Percentiles rank a stretch among this genome's conserved stretches.
Conservation (phyloP, 805 yeast genomes). For the Metschnikowia drakensbergensis region DNA sequence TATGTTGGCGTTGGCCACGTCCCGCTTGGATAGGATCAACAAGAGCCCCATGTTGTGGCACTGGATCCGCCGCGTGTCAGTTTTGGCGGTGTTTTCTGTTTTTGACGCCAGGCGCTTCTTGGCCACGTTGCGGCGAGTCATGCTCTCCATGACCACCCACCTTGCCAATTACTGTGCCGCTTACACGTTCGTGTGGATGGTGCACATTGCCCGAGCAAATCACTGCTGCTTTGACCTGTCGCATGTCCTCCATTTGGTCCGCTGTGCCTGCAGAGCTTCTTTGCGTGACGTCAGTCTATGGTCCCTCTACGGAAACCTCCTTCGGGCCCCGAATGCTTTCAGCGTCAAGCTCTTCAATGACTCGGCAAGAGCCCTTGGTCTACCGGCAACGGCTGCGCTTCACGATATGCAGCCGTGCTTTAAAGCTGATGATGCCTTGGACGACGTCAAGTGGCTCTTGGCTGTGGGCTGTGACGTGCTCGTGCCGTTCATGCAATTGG, state of each 20-base stretch:
- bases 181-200: constrained; percentile 30
- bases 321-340: background rate
- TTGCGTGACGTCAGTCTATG: constrained; percentile 20
- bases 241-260: constrained; percentile 2
- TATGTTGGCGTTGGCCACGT: constrained; percentile 31
- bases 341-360: background rate
- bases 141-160: constrained; percentile 32
- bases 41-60: constrained; percentile 40
- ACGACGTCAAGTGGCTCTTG: constrained; percentile 16
- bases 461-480: constrained; percentile 8
- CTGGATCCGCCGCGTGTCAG: constrained; percentile 20
- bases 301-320: constrained; percentile 12
- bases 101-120: background rate
- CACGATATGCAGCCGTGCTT: background rate
- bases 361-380: background rate
- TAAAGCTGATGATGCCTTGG: background rate
- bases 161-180: constrained; percentile 39
- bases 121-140: constrained; percentile 15
- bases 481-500: constrained; percentile 12
- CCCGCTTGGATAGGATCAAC: constrained; percentile 33
- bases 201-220: constrained; percentile 6
- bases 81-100: constrained; percentile 13
- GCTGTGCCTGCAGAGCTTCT: constrained; percentile 9
- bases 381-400: background rate
- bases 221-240: constrained; percentile 12